Evolutionary conservation across 352 stramenopile species (phyloP), one percentile per base, ranked within the genome.

Genomic region (Phytophthora cryptogea): DNA sequence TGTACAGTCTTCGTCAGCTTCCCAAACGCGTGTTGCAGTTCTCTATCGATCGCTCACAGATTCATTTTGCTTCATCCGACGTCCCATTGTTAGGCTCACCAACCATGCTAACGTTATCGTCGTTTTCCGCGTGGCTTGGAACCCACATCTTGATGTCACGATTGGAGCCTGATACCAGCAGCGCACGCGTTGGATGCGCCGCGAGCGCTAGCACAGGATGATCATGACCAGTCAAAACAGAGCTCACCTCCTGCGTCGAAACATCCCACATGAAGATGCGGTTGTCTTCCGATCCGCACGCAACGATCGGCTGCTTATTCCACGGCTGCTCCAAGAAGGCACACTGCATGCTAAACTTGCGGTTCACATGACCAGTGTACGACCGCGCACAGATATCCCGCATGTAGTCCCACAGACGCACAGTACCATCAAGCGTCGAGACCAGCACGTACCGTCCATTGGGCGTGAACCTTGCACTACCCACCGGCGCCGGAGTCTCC

Each of bases 401-500:
- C 54, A 70, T 75, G 41, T 89, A 94, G 51, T 96, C 84, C 92
- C 94, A 99, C 13, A 99, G 78, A 40, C 92, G 80, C 16, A 99
- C 63, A 8, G 78, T 86, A 4, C 80, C 82, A 69, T 99, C 96
- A 28, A 99, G 80, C 4, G 87, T 97, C 17, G 90, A 90, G 20
- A 88, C 86, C 10, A 99, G 61, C 11, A 99, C 76, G 64, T 90
- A 99, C 37, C 92, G 87, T 32, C 92, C 92, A 69, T 99, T 99
- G 31, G 96, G 94, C 28, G 89, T 90, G 73, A 98, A 99, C 13
- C 72, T 80, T 5, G 94, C 92, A 58, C 83, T 86, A 16, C 81
- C 89, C 39, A 92, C 82, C 3, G 84, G 80, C 14, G 71, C 76
- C 0, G 75, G 68, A 5, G 76, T 71, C 8, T 84, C 73, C 32